phyloP scores from a whole-genome alignment of 495 filamentous ascomycete genomes.

The Penicillium psychrofluorescens region DNA sequence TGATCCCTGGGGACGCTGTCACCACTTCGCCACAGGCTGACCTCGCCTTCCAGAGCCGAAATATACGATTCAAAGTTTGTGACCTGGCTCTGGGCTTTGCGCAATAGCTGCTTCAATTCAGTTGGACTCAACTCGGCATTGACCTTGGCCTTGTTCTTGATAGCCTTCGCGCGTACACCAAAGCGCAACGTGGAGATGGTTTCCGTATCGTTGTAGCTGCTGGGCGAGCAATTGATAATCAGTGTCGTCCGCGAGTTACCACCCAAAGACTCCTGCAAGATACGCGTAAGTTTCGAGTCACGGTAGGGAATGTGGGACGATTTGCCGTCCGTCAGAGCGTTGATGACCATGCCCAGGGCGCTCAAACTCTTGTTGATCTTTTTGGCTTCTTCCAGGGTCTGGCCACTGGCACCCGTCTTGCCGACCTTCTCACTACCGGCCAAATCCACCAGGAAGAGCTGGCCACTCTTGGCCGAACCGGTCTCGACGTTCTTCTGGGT shows the following conservation, averaged over 20 bases:
- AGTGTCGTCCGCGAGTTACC: conserved; percentile 96
- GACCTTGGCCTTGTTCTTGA: conserved; percentile 99
- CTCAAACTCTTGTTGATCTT: conserved; percentile 99
- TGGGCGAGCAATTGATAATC: conserved; percentile 97
- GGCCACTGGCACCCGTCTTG: conserved; percentile 95
- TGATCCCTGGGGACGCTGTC: conserved; percentile 83
- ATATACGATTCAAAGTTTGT: conserved; percentile 84
- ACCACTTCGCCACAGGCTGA: conserved; percentile 78
- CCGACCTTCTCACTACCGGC: conserved; percentile 98
- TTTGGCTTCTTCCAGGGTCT: conserved; percentile 97
- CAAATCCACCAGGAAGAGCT: conserved; percentile 94
- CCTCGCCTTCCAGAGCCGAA: conserved; percentile 73
- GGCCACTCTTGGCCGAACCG: conserved; percentile 91
- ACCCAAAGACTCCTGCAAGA: conserved; percentile 91
- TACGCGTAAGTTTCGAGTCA: conserved; percentile 96
- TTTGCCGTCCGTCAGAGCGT: conserved; percentile 94
- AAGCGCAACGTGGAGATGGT: conserved; percentile 90
- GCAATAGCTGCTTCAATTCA: conserved; percentile 85
- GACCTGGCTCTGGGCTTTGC: conserved; percentile 84
- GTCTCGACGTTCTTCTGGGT: conserved; percentile 98
- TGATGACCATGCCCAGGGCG: conserved; percentile 98
- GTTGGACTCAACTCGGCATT: conserved; percentile 94
- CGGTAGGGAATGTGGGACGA: conserved; percentile 95
- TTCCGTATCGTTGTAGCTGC: conserved; percentile 96
- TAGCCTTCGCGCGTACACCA: conserved; percentile 93